phyloP scores from a whole-genome alignment of 805 yeast species.

The Candida sphagnicola region DNA sequence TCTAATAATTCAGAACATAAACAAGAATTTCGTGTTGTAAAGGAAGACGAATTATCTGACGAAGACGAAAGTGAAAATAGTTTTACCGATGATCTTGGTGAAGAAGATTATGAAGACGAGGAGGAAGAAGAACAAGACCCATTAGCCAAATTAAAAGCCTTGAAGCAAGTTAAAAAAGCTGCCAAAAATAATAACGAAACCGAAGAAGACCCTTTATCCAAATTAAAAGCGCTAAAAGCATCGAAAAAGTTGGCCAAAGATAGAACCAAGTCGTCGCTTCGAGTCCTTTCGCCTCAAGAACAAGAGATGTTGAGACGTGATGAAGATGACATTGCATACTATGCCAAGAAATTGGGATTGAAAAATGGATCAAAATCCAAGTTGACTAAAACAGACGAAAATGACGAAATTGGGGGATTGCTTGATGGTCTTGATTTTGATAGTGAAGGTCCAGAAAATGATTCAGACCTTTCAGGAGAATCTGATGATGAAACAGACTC shows the following conservation, averaged over 20 bases:
- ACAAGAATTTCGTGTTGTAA: conserved; percentile 15
- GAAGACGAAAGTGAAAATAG: conserved; percentile 12
- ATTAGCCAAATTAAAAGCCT: conserved; percentile 20
- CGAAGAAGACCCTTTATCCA: conserved; percentile 18
- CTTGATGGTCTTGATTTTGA: conserved; percentile 66
- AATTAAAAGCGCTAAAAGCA: conserved; percentile 16
- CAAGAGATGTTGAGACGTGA: conserved; percentile 50
- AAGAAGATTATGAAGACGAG: conserved; percentile 13
- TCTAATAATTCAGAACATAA: conserved; percentile 7
- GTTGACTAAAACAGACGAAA: conserved; percentile 50
- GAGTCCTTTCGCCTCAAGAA: conserved; percentile 38
- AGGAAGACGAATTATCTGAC: conserved; percentile 20
- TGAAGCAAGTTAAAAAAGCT: conserved; percentile 14
- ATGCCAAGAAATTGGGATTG: conserved; percentile 75
- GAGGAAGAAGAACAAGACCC: conserved; percentile 19
- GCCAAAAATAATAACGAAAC: conserved; percentile 8
- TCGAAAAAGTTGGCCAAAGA: conserved; percentile 8
- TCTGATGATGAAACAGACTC: conserved; percentile 14
- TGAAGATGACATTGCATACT: conserved; percentile 74
- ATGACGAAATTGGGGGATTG: conserved; percentile 74
- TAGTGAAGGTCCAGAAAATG: too few species aligned
- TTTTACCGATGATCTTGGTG: background rate
- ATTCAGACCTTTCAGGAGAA: conserved; percentile 35
- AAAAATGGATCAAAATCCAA: conserved; percentile 44
- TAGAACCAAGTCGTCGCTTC: conserved; percentile 16